Evolutionary conservation across 495 filamentous ascomycete species (phyloP), one percentile per base, ranked within the genome.

Genomic region (Lophiostoma macrostomum): DNA sequence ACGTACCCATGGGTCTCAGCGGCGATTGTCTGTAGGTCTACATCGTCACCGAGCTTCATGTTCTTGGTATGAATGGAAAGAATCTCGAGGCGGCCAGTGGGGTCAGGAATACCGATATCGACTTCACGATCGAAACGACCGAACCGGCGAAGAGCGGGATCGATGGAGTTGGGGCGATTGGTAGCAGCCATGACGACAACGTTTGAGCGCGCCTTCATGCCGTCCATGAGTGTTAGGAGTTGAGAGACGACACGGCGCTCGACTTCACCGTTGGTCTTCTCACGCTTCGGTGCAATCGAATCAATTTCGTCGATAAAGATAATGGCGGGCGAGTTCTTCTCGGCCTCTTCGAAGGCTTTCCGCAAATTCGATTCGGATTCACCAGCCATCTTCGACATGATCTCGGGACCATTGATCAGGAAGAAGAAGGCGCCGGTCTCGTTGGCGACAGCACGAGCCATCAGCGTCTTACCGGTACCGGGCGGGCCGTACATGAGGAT

Each of bases 251-350:
- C 91, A 78, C 91, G 88, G 61, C 91, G 89, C 79, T 98, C 91
- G 62, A 98, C 91, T 67, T 98, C 91, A 64, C 91, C 91, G 72
- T 98, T 98, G 54, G 91, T 98, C 88, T 98, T 98, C 53, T 98
- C 91, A 83, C 91, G 90, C 85, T 98, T 98, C 50, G 91, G 91
- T 4, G 91, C 91, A 62, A 98, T 98, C 5, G 91, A 96, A 64
- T 98, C 91, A 69, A 98, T 96, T 67, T 98, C 91, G 67, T 98
- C 91, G 62, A 98, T 98, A 80, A 98, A 98, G 74, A 98, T 98
- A 69, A 98, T 96, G 30, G 91, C 91, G 6, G 91, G 91, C 1
- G 91, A 95, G 74, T 98, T 96, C 84, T 98, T 98, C 78, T 98
- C 91, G 28, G 91, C 91, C 76, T 98, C 93, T 69, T 98, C 91